Base-by-base conservation (phyloP, 169 alveolate genomes). In the Cryptosporidium sp. region DNA sequence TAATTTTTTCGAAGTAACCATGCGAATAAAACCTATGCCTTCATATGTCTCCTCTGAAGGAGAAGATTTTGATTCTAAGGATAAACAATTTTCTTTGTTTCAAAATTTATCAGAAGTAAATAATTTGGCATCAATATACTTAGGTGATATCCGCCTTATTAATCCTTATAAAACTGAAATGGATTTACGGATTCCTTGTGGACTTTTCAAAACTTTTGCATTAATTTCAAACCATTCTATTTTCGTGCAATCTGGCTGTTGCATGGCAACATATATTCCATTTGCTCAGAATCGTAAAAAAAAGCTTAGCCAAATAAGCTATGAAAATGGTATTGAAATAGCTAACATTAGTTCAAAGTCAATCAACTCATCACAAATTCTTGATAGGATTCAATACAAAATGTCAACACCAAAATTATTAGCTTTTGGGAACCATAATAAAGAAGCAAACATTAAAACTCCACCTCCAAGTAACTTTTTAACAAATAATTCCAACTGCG, bases 1-100 rank as follows among this genome's bases (percentile, higher is more conserved):
- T 80, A 33, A 9, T 39, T 80, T 29, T 43, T 80, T 80, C 21
- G 89, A 80, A 35, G 75, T 80, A 16, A 80, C 89, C 3, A 39
- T 80, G 10, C 74, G 89, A 37, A 29, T 62, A 65, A 41, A 80
- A n/a, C 65, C 43, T 8, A 80, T 80, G 89, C 89, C 74, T 29
- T 80, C 89, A 21, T 80, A 80, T 80, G 62, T 80, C 37, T 59
- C 89, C 14, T 39, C 74, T 23, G 80, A 80, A 61, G 89, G 89
- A 14, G 89, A 80, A 26, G 80, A 80, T 65, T 80, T 80, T 41
- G 69, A 48, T 35, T 18, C 41, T 1, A 80, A 39, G 9, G 59
- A 37, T 26, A 67, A 62, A 43, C 14, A 26, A 33, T 43, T 23
- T 74, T 35, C 80, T 41, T n/a, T 12, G 16, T 41, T 41, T 18